Evolutionary conservation across 164 flowering plant genomes (phyloP), one percentile per base, ranked within the genome.

Genomic region (Berberis vulgaris): DNA sequence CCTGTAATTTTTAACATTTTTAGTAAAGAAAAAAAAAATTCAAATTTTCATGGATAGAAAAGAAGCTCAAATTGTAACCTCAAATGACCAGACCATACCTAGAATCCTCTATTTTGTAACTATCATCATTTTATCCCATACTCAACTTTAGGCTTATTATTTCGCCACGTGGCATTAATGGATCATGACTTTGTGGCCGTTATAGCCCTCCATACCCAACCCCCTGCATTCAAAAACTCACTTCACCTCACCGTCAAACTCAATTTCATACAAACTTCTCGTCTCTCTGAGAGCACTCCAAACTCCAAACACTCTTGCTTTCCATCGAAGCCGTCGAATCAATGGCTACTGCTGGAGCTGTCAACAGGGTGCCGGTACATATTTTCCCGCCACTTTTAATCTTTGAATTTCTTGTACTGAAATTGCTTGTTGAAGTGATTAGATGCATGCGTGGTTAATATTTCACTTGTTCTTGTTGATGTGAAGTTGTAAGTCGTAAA

Each of bases 341-440:
- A 66, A 71, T 73, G 78, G 79, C 83, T 65, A 47, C 79, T 67
- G 62, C 76, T 45, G 80, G 77, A 71, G 70, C 76, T 45, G 79
- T 69, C 41, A 73, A 71, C 72, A 52, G 61, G 54, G 57, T 70
- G 44, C 68, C 67, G 76, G 79, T 77, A 73, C 73, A 9, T 49
- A 54, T 43, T 63, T 39, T 60, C 58, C 64, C 62, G 10, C 38
- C 49, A 12, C 12, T 44, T 57, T 57, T 9, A 45, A 39, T 12
- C 41, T 5, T 65, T 40, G 45, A 6, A 3, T n/a, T 9, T 65
- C 43, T 63, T 13, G 38, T 6, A 1, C 43, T 43, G 26, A 26
- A 26, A 26, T 26, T 26, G 26, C 26, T 26, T 26, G 26, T 26
- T 26, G 26, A 26, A 26, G 26, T 26, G 26, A 26, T 26, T 26